A percentile compares a stretch with the other conserved stretches of the same genome.
Evolutionary conservation across 1,284 basidiomycete species (phyloP).

Genomic region (Pyrrhoderma noxium): DNA sequence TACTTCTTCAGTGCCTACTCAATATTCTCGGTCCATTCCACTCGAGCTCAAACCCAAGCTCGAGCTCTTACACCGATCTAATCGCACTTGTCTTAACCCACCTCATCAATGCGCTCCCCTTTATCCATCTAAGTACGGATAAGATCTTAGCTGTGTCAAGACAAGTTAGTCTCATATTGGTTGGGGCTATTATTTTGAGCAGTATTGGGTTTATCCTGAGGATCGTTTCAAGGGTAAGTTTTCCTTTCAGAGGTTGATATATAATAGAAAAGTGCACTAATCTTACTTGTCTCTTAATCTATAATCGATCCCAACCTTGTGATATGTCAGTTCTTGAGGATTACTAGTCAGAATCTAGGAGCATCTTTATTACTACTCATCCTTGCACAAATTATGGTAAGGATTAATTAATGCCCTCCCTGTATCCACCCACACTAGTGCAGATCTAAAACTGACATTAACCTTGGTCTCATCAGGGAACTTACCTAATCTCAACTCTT

Average conservation of each 20-base stretch:
- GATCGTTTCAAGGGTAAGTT: conserved; percentile 54
- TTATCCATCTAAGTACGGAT: conserved; percentile 30
- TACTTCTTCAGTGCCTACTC: conserved; percentile 41
- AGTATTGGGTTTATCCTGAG: conserved; percentile 61
- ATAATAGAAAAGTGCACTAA: neutral
- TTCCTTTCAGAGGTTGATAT: no score
- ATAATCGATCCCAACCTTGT: neutral
- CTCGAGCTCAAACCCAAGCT: conserved; percentile 5
- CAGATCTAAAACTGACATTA: no score
- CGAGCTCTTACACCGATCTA: conserved; percentile 46
- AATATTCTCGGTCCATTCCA: conserved; percentile 46
- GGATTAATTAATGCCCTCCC: no score
- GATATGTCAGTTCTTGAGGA: conserved; percentile 44
- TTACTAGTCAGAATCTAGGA: conserved; percentile 59
- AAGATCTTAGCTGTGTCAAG: conserved; percentile 46
- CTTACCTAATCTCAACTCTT: conserved; percentile 70
- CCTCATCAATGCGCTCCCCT: conserved; percentile 41
- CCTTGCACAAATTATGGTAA: conserved; percentile 72
- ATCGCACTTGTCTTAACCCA: conserved; percentile 50
- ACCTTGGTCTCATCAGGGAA: conserved; percentile 40
- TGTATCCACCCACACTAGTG: no score
- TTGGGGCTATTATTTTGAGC: conserved; percentile 64
- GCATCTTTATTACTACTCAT: conserved; percentile 66
- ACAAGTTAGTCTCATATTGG: conserved; percentile 61
- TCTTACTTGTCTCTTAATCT: neutral